phyloP scores from a whole-genome alignment of 768 basidiomycete species.

The Suillus occidentalis region DNA sequence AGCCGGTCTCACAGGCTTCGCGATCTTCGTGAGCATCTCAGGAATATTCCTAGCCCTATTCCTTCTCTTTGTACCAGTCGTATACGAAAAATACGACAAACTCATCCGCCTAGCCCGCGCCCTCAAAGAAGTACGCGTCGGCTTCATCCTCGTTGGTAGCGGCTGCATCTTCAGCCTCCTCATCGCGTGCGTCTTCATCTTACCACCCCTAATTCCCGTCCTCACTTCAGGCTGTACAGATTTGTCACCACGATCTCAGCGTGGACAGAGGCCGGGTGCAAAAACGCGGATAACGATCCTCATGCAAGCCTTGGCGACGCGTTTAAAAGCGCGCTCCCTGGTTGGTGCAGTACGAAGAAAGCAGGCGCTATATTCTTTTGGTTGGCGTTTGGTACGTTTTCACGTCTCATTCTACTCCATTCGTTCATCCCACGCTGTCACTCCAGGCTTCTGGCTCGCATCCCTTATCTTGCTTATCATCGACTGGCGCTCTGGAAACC shows the following conservation, averaged over 20 bases:
- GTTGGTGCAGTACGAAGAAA: conserved; percentile 93
- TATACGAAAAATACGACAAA: conserved; percentile 86
- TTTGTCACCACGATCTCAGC: conserved; percentile 80
- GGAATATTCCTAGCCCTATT: conserved; percentile 74
- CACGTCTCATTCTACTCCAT: neutral
- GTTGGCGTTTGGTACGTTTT: conserved; percentile 68
- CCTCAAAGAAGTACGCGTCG: conserved; percentile 78
- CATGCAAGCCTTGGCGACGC: conserved; percentile 64
- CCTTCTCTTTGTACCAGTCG: conserved; percentile 74
- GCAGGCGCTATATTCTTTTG: conserved; percentile 90
- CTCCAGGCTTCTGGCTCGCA: conserved; percentile 70
- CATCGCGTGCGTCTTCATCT: conserved; percentile 60
- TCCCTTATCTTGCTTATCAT: conserved; percentile 65
- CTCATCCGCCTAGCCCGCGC: conserved; percentile 75
- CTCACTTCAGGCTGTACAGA: conserved; percentile 37
- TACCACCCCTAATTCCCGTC: conserved; percentile 7
- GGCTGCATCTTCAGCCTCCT: conserved; percentile 69
- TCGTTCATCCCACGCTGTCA: conserved; percentile 6
- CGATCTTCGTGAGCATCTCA: conserved; percentile 74
- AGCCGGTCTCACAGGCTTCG: conserved; percentile 89
- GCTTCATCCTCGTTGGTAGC: conserved; percentile 76
- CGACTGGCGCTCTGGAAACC: conserved; percentile 77
- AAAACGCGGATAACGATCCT: conserved; percentile 80
- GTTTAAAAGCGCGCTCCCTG: conserved; percentile 66
- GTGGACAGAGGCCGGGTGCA: conserved; percentile 90